A percentile compares a stretch with the other conserved stretches of the same genome.
Conservation (phyloP, 352 stramenopile genomes). For the Globisporangium echinulatum region DNA sequence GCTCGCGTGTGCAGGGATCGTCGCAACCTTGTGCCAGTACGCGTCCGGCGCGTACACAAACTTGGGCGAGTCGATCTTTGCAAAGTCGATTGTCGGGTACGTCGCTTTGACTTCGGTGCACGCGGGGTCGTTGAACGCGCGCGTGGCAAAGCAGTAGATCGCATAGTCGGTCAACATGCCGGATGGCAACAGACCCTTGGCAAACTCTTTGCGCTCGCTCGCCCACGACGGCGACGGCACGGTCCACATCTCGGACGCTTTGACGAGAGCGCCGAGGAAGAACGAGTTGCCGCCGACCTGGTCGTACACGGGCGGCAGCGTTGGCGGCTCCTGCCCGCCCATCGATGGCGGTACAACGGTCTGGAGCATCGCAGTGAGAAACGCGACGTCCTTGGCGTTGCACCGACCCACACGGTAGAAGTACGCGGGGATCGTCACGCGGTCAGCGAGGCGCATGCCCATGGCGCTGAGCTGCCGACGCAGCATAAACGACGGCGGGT, state of each 20-base stretch:
- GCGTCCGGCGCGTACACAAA: slow-evolving; percentile 21
- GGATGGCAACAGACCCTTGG: slow-evolving; percentile 7
- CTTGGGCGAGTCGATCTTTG: background rate
- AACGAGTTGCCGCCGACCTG: background rate
- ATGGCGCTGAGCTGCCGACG: background rate
- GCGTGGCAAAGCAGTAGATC: slow-evolving; percentile 13
- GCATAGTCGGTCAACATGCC: slow-evolving; percentile 2
- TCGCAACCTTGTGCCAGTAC: slow-evolving; percentile 18
- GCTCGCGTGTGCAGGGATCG: slow-evolving; percentile 13
- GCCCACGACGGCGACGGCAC: slow-evolving; percentile 13
- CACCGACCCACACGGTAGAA: slow-evolving; percentile 7
- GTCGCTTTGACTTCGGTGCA: slow-evolving; percentile 3
- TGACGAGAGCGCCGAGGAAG: slow-evolving; percentile 20
- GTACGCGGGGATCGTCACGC: slow-evolving; percentile 3
- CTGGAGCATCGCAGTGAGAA: background rate
- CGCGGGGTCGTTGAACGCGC: slow-evolving; percentile 3
- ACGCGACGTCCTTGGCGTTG: slow-evolving; percentile 1
- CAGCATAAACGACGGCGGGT: background rate
- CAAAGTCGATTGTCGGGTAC: background rate
- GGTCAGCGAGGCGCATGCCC: background rate
- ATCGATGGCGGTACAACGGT: background rate
- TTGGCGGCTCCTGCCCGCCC: too few species aligned
- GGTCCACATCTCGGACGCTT: slow-evolving; percentile 21
- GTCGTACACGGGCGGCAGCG: too few species aligned
- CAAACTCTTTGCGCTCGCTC: slow-evolving; percentile 1